Percentiles rank a stretch among this genome's conserved stretches.
phyloP scores from a whole-genome alignment of 495 filamentous ascomycete species.

The Hypoxylon cercidicola region DNA sequence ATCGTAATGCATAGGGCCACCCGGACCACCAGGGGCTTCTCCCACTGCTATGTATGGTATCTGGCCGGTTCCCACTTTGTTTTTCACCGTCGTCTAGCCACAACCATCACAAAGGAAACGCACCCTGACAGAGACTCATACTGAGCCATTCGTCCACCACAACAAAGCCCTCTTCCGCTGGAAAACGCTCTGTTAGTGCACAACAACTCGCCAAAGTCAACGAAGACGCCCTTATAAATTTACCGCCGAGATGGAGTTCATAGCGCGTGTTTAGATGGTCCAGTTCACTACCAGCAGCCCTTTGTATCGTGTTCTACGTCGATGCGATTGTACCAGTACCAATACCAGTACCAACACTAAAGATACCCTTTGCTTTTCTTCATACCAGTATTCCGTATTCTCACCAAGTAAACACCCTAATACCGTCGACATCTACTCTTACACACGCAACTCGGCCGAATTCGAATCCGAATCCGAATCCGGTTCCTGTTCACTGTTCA shows the following conservation, averaged over 20 bases:
- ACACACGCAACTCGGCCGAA: conserved; percentile 12
- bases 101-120: conserved; percentile 24
- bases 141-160: conserved; percentile 23
- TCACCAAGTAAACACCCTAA: conserved; percentile 44
- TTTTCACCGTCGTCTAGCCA: conserved; percentile 19
- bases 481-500: conserved; percentile 9
- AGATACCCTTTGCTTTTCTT: conserved; percentile 12
- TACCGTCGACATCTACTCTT: conserved; percentile 19
- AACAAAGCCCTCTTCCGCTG: conserved; percentile 14
- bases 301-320: conserved; percentile 26
- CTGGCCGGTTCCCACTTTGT: conserved; percentile 38
- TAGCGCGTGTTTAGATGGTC: conserved; percentile 49
- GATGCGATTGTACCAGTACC: conserved; percentile 28
- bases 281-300: conserved; percentile 34
- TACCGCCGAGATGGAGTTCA: conserved; percentile 42
- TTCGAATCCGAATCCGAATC: conserved; percentile 6
- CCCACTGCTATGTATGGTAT: conserved; percentile 22
- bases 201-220: conserved; percentile 27
- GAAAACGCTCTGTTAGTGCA: conserved; percentile 17
- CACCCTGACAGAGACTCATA: conserved; percentile 7
- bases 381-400: too few species aligned
- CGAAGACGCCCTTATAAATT: conserved; percentile 22
- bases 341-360: background rate
- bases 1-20: conserved; percentile 30
- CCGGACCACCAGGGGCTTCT: conserved; percentile 15